Evolutionary conservation across 352 stramenopile species (phyloP).

Genomic region (Phytophthora pisi): DNA sequence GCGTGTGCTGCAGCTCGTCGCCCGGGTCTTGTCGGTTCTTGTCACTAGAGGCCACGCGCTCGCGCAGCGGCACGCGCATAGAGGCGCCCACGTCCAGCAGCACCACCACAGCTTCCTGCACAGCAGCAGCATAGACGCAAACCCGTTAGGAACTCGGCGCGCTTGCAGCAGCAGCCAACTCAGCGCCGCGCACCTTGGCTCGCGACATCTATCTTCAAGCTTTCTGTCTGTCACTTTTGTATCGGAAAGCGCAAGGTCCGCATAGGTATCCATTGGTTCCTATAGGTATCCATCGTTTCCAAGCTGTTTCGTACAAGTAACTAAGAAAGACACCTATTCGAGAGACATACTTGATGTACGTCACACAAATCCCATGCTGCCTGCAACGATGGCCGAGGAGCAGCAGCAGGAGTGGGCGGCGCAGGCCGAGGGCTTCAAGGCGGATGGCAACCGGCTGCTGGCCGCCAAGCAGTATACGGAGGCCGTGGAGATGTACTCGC

Average conservation of each 20-base stretch:
- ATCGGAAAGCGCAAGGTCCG: no score
- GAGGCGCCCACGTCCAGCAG: constrained; percentile 70
- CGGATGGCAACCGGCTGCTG: constrained; percentile 77
- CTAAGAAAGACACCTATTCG: no score
- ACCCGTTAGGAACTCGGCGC: background rate
- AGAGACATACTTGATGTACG: background rate
- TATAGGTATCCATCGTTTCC: no score
- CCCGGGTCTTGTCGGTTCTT: constrained; percentile 11
- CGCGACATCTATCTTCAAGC: constrained; percentile 36
- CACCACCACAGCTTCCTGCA: constrained; percentile 70
- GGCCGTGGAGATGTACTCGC: constrained; percentile 86
- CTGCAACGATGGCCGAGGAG: background rate
- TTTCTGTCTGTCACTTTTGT: background rate
- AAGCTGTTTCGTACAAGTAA: no score
- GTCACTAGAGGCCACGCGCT: constrained; percentile 30
- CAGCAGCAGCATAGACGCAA: background rate
- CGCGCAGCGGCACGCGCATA: constrained; percentile 61
- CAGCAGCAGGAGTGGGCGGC: constrained; percentile 60
- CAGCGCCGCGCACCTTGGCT: constrained; percentile 26
- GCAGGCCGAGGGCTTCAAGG: constrained; percentile 87
- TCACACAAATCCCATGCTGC: constrained; percentile 8
- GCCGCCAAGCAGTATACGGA: constrained; percentile 61
- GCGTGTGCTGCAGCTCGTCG: constrained; percentile 44
- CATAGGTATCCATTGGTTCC: no score
- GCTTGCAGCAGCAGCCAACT: background rate